phyloP scores from a whole-genome alignment of 2,329 filamentous ascomycete genomes.

The Mariannaea elegans region DNA sequence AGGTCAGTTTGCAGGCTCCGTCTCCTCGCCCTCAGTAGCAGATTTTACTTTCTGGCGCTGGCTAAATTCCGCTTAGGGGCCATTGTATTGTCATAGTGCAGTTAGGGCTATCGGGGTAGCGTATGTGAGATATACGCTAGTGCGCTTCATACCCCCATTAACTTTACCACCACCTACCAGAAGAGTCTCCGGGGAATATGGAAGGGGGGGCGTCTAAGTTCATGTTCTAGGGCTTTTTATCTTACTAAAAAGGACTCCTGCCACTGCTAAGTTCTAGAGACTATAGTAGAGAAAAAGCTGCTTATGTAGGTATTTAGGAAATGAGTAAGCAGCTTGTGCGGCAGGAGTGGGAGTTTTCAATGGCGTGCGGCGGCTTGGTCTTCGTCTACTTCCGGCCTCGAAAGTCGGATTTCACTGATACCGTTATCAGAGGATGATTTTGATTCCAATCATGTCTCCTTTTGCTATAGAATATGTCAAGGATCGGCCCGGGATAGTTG shows the following conservation, averaged over 20 bases:
- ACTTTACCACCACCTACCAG: too few relatives aligned
- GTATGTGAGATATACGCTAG: too few relatives aligned
- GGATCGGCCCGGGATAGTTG: slow-evolving; percentile 10
- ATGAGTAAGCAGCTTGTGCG: slow-evolving; percentile 27
- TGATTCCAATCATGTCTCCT: slow-evolving; percentile 26
- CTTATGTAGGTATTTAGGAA: slow-evolving; percentile 10
- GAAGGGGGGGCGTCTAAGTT: slow-evolving; percentile 28
- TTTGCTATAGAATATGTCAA: slow-evolving; percentile 23
- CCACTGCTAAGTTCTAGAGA: slow-evolving; percentile 27
- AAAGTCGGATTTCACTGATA: background rate
- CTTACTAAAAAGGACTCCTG: slow-evolving; percentile 27
- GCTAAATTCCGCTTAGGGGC: too few relatives aligned
- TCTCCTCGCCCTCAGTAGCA: too few relatives aligned
- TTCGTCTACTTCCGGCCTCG: background rate
- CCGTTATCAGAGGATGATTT: slow-evolving; percentile 24
- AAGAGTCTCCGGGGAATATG: slow-evolving; percentile 22
- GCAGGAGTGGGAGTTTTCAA: slow-evolving; percentile 25
- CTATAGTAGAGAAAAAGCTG: slow-evolving; percentile 6
- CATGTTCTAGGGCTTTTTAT: slow-evolving; percentile 31
- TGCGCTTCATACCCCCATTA: too few relatives aligned
- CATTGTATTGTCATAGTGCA: too few relatives aligned
- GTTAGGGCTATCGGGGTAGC: too few relatives aligned
- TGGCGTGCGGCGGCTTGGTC: slow-evolving; percentile 11
- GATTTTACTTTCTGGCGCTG: too few relatives aligned
- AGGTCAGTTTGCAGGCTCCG: too few relatives aligned